Percentiles rank a stretch among this genome's conserved stretches.
phyloP scores from a whole-genome alignment of 2,329 filamentous ascomycete species.

The Bipolaris gigantea region DNA sequence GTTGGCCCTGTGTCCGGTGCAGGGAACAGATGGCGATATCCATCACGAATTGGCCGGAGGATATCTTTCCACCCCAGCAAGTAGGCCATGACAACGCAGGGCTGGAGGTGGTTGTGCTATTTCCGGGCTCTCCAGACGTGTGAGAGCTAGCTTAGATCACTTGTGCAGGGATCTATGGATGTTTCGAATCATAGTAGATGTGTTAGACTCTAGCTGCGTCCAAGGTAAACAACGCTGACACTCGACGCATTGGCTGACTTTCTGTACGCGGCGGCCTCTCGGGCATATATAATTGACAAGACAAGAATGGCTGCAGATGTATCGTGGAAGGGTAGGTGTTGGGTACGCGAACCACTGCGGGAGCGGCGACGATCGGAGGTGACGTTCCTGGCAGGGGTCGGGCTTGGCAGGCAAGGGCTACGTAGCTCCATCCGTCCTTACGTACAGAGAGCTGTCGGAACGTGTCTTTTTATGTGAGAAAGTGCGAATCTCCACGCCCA shows the following conservation, averaged over 20 bases:
- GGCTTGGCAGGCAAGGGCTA: conserved; percentile 39
- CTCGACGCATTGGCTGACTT: background rate
- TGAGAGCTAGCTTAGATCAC: background rate
- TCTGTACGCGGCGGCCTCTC: background rate
- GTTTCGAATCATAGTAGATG: background rate
- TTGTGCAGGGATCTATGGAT: background rate
- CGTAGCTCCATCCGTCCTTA: conserved; percentile 23
- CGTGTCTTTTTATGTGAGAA: conserved; percentile 43
- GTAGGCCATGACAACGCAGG: conserved; percentile 19
- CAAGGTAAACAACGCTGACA: background rate
- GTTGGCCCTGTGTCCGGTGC: conserved; percentile 40
- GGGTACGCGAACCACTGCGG: conserved; percentile 7
- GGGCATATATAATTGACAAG: background rate
- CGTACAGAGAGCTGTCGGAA: conserved; percentile 34
- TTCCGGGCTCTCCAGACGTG: background rate
- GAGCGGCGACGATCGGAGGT: conserved; percentile 21
- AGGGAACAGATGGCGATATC: conserved; percentile 43
- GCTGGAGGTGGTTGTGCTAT: background rate
- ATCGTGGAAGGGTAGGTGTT: background rate
- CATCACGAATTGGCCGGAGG: conserved; percentile 45
- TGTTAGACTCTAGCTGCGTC: background rate
- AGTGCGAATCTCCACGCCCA: conserved; percentile 10
- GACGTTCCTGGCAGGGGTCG: conserved; percentile 24
- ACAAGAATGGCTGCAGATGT: background rate
- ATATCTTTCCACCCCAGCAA: conserved; percentile 45